Base-by-base conservation (phyloP, 1,139 yeast species). In the Suhomyces wounanorum region DNA sequence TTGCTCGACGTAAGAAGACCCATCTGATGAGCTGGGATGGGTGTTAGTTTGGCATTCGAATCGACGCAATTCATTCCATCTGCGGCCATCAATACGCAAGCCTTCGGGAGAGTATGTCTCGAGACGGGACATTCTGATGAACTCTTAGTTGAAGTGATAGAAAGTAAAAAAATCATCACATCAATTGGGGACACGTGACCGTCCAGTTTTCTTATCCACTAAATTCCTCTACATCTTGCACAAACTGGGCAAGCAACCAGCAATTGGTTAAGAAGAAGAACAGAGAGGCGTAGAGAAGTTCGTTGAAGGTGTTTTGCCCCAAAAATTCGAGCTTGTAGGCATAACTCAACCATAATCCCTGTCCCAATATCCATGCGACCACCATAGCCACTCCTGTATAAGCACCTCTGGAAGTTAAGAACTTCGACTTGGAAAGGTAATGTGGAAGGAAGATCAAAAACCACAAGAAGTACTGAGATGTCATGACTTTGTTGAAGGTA, bases 61-160 rank as follows among this genome's bases (percentile, higher is more conserved):
- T 39, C 85, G 79, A 49, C 98, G 84, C 45, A 92, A 75, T 66
- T 94, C 98, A 62, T 92, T 90, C 94, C 96, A 91, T 59, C 99
- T 79, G 63, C 99, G 82, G 3, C 99, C 99, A 63, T 94, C 98
- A 11, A 87, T 76, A 59, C 98, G 78, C 45, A 94, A 77, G 4
- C 98, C 99, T 68, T 92, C 98, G 1, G 97, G 97, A 0, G 97
- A 90, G 63, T 89, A 91, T 46, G 92, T 70, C 72, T 92, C 99
- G 67, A 84, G 74, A 52, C 88, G 75, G 37, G 52, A 50, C 52
- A 51, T 51, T 35, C 25, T 33, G 44, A 16, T 25, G 39, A 6
- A 35, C 16, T 36, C 18, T 11, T 40, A 14, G 17, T 30, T 10
- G 13, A 14, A 16, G 36, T 6, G 13, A 1, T 28, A 7, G 11